Percentiles rank a stretch among this genome's conserved stretches.
These are phyloP conservation scores for Cytospora chrysosperma DNA, from an alignment of 2,329 filamentous ascomycete species.

Conservation along the genomic window DNA sequence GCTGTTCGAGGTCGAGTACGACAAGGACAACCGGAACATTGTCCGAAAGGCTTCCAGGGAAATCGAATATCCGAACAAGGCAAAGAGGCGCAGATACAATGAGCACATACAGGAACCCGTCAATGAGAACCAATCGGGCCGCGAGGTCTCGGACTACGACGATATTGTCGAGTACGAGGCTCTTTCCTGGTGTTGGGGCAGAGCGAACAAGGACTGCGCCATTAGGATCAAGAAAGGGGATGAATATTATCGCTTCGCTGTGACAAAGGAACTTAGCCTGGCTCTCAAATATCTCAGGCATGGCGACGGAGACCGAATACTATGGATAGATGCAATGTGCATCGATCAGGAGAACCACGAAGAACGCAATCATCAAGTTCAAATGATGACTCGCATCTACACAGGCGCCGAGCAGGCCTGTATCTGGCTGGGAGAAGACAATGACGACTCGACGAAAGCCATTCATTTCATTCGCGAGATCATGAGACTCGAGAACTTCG, in stretches of 20 bases:
- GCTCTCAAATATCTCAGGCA: slow-evolving; percentile 24
- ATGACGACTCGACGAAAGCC: slow-evolving; percentile 30
- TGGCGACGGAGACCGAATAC: slow-evolving; percentile 7
- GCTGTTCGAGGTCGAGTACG: not conserved
- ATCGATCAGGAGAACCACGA: slow-evolving; percentile 32
- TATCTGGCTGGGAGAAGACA: slow-evolving; percentile 35
- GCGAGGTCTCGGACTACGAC: not conserved
- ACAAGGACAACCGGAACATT: not conserved
- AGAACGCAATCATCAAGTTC: slow-evolving; percentile 37
- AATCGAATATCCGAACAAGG: not conserved
- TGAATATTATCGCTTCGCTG: not conserved
- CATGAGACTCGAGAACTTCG: slow-evolving; percentile 34
- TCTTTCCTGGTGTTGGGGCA: slow-evolving; percentile 13
- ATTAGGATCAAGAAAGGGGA: not conserved
- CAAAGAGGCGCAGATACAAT: not conserved
- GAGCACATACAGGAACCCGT: not conserved
- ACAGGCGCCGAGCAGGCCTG: slow-evolving; percentile 32
- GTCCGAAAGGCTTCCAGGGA: not conserved
- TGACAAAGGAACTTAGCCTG: not conserved
- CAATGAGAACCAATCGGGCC: not conserved
- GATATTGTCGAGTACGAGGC: slow-evolving; percentile 30
- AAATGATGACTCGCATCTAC: slow-evolving; percentile 37
- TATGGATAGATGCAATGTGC: slow-evolving; percentile 39
- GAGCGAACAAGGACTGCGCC: not conserved
- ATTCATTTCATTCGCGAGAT: slow-evolving; percentile 36